Evolutionary conservation across 1,284 basidiomycete species (phyloP).

Genomic region (Fistulina hepatica): DNA sequence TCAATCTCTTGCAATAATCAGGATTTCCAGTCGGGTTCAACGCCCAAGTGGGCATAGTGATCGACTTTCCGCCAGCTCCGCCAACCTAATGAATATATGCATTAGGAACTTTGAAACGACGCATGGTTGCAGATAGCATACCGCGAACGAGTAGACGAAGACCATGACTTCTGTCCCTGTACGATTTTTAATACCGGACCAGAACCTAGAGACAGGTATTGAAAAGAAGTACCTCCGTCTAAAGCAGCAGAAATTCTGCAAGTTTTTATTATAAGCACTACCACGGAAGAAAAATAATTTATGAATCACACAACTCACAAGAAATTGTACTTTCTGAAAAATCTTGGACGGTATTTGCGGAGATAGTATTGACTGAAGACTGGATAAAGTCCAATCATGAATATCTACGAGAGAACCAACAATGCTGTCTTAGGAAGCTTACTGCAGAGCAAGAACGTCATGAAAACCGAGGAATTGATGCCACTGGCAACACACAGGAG

Average conservation of each 20-base stretch:
- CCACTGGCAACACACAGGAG: constrained; percentile 39
- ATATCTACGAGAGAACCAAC: background rate
- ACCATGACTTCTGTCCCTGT: constrained; percentile 42
- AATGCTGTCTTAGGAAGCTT: constrained; percentile 12
- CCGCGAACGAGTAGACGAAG: constrained; percentile 49
- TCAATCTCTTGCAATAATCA: constrained; percentile 27
- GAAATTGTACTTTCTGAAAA: constrained; percentile 54
- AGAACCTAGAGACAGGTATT: too few relatives aligned
- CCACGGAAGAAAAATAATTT: background rate
- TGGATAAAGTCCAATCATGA: background rate
- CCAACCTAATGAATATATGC: constrained; percentile 24
- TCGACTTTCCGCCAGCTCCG: constrained; percentile 37
- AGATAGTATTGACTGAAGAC: constrained; percentile 18
- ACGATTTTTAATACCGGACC: too few relatives aligned
- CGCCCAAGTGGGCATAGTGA: constrained; percentile 37
- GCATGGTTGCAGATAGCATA: constrained; percentile 24
- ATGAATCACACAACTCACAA: constrained; percentile 16
- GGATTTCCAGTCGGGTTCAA: constrained; percentile 29
- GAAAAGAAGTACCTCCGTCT: constrained; percentile 48
- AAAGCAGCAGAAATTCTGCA: constrained; percentile 34
- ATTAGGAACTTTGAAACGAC: background rate
- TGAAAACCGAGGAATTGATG: constrained; percentile 44
- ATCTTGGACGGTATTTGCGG: constrained; percentile 28
- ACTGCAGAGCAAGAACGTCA: constrained; percentile 37
- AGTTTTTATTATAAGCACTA: background rate